Evolutionary conservation across 106 monocot genomes (phyloP), one percentile per base, ranked within the genome.

Genomic region (Allium sativum): DNA sequence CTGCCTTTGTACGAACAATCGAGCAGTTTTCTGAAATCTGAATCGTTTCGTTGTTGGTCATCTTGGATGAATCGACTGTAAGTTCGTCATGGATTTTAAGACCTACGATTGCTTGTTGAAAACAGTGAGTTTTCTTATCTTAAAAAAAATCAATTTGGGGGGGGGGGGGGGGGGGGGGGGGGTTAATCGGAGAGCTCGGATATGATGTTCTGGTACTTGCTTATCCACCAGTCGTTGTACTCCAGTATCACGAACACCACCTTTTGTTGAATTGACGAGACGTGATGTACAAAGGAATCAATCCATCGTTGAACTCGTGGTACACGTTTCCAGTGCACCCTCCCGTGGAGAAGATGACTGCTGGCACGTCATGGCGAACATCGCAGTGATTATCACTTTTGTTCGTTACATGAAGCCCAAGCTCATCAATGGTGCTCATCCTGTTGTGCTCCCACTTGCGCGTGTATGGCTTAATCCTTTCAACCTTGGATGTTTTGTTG

Each of bases 251-350:
- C 70, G 47, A 89, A 63, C 17, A 89, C 73, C n/a, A 81, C 84
- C 40, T 59, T 42, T 44, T 58, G 48, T 74, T 72, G 58, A 74
- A 69, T 15, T 67, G 56, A 15, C 56, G 60, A 11, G 85, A 60
- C 3, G 89, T 90, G 31, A 90, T 69, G 65, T 72, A 90, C 1
- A 90, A 69, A 9, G 89, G 89, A 48, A 90, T 48, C 3, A 90
- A 64, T 1, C 81, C 82, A 57, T 90, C 81, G 45, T 72, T 81
- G 76, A 90, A 85, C 62, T 76, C 89, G 52, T 85, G 89, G 76
- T 71, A 85, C 15, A 82, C 53, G 62, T 90, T 90, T 15, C 89
- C 89, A 7, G 89, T 85, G 82, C 82, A 90, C 11, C 89, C 89
- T 1, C 89, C 89, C 14, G 79, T 75, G 51, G 78, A 85, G 79